Conservation (phyloP, 768 basidiomycete genomes). For the Collybia nuda region DNA sequence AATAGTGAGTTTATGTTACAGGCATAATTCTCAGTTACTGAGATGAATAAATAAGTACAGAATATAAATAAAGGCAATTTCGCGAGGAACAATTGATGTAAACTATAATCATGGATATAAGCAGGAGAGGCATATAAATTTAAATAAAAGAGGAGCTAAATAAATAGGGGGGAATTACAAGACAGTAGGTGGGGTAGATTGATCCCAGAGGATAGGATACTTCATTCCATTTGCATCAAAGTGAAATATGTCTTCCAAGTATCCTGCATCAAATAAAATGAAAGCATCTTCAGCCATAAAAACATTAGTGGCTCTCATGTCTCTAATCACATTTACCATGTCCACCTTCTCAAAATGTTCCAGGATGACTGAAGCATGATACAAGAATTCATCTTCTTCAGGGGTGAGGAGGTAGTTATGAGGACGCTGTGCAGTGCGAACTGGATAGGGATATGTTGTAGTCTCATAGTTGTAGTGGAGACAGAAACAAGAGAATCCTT, state of each 20-base stretch:
- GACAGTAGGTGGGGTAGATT: not conserved
- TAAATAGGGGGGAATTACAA: not conserved
- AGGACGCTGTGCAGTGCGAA: not conserved
- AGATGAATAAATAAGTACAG: no score
- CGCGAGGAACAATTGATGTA: not conserved
- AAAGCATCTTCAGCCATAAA: not conserved
- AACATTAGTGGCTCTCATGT: not conserved
- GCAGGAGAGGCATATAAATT: not conserved
- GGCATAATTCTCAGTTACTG: no score
- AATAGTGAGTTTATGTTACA: no score
- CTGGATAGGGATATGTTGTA: not conserved
- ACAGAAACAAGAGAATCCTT: constrained; percentile 3
- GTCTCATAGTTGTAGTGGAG: not conserved
- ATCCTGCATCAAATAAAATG: not conserved
- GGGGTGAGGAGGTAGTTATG: not conserved
- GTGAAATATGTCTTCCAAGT: not conserved
- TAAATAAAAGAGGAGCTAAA: not conserved
- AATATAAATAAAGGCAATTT: no score
- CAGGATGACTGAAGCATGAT: not conserved
- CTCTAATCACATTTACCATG: not conserved
- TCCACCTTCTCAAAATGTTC: not conserved
- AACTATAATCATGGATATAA: no score
- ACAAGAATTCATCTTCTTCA: constrained; percentile 5
- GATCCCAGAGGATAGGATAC: no score
- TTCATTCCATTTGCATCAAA: no score